phyloP scores from a whole-genome alignment of 805 yeast genomes.

The Pichia manshurica region DNA sequence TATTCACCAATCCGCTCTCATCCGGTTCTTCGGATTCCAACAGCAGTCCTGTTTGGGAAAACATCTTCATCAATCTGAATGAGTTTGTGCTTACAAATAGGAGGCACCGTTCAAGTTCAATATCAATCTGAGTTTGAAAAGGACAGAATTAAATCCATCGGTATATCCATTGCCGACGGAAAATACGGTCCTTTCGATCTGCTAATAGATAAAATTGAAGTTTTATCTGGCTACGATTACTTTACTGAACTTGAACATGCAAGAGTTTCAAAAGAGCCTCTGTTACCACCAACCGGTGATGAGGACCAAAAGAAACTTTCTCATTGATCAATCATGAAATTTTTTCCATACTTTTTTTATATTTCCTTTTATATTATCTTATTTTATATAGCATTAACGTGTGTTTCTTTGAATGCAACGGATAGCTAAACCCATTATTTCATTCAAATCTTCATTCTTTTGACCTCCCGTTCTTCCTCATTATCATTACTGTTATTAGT shows the following conservation, averaged over 20 bases:
- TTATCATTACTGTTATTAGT: background rate
- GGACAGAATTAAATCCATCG: conserved; percentile 62
- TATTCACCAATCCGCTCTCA: conserved; percentile 42
- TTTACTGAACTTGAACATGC: conserved; percentile 36
- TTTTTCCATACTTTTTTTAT: background rate
- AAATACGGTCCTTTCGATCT: conserved; percentile 71
- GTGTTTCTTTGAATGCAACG: too few relatives aligned
- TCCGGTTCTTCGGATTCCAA: conserved; percentile 36
- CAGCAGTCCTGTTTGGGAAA: conserved; percentile 55
- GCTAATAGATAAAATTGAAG: conserved; percentile 68
- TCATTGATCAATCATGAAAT: background rate
- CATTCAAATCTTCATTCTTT: background rate
- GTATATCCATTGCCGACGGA: conserved; percentile 71
- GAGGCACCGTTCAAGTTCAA: conserved; percentile 56
- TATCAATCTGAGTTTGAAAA: conserved; percentile 54
- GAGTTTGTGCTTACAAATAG: conserved; percentile 80
- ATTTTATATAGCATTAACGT: background rate
- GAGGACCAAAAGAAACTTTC: background rate
- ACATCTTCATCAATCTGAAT: conserved; percentile 68
- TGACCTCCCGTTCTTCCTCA: background rate
- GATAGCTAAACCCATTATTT: too few relatives aligned
- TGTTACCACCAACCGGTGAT: conserved; percentile 7
- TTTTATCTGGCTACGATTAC: conserved; percentile 51
- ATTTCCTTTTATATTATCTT: background rate
- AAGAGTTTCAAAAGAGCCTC: conserved; percentile 21